Percentiles rank a stretch among this genome's conserved stretches.
These are phyloP conservation scores for Fibroporia radiculosa DNA, from an alignment of 768 basidiomycete genomes.

Conservation along the genomic window DNA sequence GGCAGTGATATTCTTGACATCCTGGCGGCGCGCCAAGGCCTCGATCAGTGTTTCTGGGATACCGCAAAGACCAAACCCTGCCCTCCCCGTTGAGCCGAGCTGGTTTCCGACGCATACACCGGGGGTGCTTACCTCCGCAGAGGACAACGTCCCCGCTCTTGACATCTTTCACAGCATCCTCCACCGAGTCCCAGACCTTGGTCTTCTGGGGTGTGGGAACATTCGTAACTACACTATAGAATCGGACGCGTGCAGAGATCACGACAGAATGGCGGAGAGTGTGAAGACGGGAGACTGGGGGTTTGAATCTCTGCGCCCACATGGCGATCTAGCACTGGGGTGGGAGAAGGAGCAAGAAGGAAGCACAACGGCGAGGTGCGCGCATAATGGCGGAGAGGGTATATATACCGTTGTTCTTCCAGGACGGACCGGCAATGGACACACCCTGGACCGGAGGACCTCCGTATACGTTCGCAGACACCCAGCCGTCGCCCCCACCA, in stretches of 20 bases:
- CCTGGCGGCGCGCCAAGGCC: constrained; percentile 66
- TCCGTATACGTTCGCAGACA: too few species aligned
- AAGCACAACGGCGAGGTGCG: neutral
- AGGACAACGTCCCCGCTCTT: constrained; percentile 73
- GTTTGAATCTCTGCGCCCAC: constrained; percentile 12
- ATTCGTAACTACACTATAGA: constrained; percentile 19
- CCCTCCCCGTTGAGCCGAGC: neutral
- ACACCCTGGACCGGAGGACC: neutral
- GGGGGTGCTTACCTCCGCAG: constrained; percentile 56
- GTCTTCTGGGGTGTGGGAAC: constrained; percentile 27
- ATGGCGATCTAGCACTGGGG: constrained; percentile 4
- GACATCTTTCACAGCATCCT: constrained; percentile 76
- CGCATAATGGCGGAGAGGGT: neutral
- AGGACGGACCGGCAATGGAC: neutral
- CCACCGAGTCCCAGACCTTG: constrained; percentile 71
- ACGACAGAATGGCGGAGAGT: constrained; percentile 13
- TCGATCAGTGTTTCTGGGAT: constrained; percentile 83
- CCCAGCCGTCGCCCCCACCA: too few species aligned
- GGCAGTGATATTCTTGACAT: constrained; percentile 63
- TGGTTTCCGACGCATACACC: neutral
- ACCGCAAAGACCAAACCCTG: constrained; percentile 84
- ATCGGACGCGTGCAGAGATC: constrained; percentile 15
- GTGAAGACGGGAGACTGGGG: constrained; percentile 11
- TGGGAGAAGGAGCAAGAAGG: constrained; percentile 10
- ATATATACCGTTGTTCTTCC: neutral